A percentile compares a stretch with the other conserved stretches of the same genome.
phyloP scores from a whole-genome alignment of 177 flowering plant genomes.

The Vitis hybrid region DNA sequence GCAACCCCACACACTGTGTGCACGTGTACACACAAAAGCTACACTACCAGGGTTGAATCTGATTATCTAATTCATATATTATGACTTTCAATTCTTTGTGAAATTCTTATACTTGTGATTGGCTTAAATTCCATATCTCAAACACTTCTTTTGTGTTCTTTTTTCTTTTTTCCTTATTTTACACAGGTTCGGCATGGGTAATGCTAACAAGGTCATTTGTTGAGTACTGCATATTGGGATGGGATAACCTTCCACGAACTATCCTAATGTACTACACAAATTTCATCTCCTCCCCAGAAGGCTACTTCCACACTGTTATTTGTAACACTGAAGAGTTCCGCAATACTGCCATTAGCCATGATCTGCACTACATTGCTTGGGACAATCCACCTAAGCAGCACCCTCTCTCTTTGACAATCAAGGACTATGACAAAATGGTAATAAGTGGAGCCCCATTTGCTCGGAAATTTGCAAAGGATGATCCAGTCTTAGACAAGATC shows the following conservation, averaged over 20 bases:
- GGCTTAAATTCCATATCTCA: too few relatives aligned
- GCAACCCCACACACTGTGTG: too few relatives aligned
- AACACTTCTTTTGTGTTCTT: background rate
- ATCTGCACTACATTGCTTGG: conserved; percentile 99
- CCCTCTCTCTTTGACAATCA: conserved; percentile 60
- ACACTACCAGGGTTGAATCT: too few relatives aligned
- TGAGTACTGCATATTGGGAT: conserved; percentile 93
- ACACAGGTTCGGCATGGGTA: conserved; percentile 95
- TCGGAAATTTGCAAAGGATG: conserved; percentile 81
- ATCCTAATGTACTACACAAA: conserved; percentile 91
- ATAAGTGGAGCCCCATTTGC: conserved; percentile 93
- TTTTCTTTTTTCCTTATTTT: conserved; percentile 6
- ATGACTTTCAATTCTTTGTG: too few relatives aligned
- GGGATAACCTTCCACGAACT: conserved; percentile 93
- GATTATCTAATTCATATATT: too few relatives aligned
- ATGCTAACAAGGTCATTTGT: conserved; percentile 75
- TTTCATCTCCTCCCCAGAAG: conserved; percentile 93
- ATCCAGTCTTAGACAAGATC: conserved; percentile 86
- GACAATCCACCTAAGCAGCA: conserved; percentile 99
- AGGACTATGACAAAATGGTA: conserved; percentile 78
- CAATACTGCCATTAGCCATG: conserved; percentile 75
- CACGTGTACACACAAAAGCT: too few relatives aligned
- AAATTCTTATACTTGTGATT: too few relatives aligned
- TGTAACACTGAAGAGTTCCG: conserved; percentile 75
- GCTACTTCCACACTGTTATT: conserved; percentile 96